These are phyloP conservation scores for Coniella vitis DNA, from an alignment of 2,329 filamentous ascomycete genomes.

Conservation along the genomic window DNA sequence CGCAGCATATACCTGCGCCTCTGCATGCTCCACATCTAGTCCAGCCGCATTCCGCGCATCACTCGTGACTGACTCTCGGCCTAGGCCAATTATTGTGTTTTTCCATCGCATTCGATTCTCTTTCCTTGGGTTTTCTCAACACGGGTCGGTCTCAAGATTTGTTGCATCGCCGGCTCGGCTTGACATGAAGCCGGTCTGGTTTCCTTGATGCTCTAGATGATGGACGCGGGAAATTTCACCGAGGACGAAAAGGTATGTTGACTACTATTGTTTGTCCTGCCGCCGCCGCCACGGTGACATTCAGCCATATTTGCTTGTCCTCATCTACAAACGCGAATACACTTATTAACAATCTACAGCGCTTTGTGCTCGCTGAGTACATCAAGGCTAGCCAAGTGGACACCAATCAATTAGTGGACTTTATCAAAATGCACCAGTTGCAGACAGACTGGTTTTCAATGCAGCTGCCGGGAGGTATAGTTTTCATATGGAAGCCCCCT, in stretches of 20 bases:
- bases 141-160: not conserved
- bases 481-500: not conserved
- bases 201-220: constrained; percentile 22
- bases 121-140: not conserved
- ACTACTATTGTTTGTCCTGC: too few relatives aligned
- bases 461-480: constrained; percentile 28
- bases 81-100: constrained; percentile 6
- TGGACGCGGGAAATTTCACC: constrained; percentile 36
- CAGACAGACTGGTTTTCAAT: constrained; percentile 29
- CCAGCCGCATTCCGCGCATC: constrained; percentile 1
- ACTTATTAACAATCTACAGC: constrained; percentile 29
- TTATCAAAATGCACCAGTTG: constrained; percentile 33
- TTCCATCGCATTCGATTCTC: constrained; percentile 2
- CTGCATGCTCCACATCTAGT: constrained; percentile 6
- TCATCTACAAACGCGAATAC: not conserved
- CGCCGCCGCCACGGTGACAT: constrained; percentile 2
- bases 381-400: constrained; percentile 49
- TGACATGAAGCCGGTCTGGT: constrained; percentile 13
- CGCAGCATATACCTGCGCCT: constrained; percentile 4
- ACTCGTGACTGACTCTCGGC: constrained; percentile 8
- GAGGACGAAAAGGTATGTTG: constrained; percentile 46
- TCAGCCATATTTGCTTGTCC: constrained; percentile 5
- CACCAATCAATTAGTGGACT: constrained; percentile 36
- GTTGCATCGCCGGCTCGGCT: constrained; percentile 1
- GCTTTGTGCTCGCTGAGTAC: constrained; percentile 51